Evolutionary conservation across 75 land plant genomes (phyloP).

Genomic region (Sequoia sempervirens): DNA sequence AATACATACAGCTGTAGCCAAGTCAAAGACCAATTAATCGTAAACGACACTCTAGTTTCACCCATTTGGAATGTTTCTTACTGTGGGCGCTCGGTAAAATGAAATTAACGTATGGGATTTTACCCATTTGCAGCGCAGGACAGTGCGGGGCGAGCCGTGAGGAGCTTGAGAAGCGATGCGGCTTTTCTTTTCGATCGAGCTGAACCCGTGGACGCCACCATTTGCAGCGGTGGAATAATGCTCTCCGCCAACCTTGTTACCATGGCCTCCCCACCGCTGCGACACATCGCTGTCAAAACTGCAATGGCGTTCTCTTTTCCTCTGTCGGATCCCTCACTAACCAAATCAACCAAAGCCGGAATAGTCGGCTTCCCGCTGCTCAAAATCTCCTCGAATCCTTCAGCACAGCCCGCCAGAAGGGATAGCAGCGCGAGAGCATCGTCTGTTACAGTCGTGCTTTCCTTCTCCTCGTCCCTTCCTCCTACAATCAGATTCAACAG

Average conservation of each 20-base stretch:
- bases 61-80: too few species aligned
- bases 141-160: background rate
- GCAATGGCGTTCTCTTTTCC: constrained; percentile 60
- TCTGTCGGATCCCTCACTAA: constrained; percentile 52
- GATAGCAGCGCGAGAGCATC: constrained; percentile 52
- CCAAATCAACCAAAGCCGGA: constrained; percentile 40
- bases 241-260: constrained; percentile 21
- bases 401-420: constrained; percentile 27
- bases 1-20: too few species aligned
- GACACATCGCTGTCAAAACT: constrained; percentile 50
- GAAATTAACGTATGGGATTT: too few species aligned
- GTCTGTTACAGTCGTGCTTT: constrained; percentile 41
- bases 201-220: constrained; percentile 26
- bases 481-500: constrained; percentile 42
- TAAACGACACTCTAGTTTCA: too few species aligned
- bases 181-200: constrained; percentile 48
- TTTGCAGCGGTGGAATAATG: constrained; percentile 41
- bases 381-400: constrained; percentile 37
- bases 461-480: constrained; percentile 27
- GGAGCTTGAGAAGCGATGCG: constrained; percentile 32
- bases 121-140: too few species aligned
- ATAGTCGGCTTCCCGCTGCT: constrained; percentile 14
- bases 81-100: too few species aligned
- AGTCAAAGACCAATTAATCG: too few species aligned
- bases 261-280: constrained; percentile 40